Evolutionary conservation across 108 stramenopile genomes (phyloP).

Genomic region (Schizochytrium sp.): DNA sequence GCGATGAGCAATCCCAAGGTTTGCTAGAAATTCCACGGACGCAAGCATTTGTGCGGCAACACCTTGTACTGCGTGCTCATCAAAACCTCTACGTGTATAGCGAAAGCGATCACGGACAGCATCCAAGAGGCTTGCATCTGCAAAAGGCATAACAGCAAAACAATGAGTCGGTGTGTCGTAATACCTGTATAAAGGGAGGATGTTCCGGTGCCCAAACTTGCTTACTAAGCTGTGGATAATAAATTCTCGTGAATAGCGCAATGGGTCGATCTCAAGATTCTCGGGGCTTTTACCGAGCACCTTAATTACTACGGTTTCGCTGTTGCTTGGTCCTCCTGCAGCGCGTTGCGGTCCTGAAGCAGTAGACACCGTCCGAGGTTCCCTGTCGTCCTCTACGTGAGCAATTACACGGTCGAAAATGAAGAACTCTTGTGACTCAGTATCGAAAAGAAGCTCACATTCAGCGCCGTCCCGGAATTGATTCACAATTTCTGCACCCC

Average conservation of each 20-base stretch:
- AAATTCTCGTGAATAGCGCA: conserved; percentile 6
- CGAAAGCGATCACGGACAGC: conserved; percentile 19
- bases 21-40: conserved; percentile 24
- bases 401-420: conserved; percentile 13
- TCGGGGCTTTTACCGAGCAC: conserved; percentile 34
- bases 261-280: background rate
- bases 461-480: conserved; percentile 43
- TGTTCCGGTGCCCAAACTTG: conserved; percentile 31
- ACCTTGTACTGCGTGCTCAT: conserved; percentile 29
- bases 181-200: conserved; percentile 7
- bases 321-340: background rate
- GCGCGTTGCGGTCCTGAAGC: background rate
- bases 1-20: conserved; percentile 30
- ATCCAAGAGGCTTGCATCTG: background rate
- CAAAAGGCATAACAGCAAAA: conserved; percentile 17
- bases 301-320: conserved; percentile 44
- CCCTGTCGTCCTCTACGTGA: background rate
- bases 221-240: conserved; percentile 16
- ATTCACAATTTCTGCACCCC: conserved; percentile 1
- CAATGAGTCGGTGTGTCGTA: background rate
- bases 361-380: background rate
- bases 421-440: conserved; percentile 19
- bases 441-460: background rate
- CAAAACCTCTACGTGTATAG: background rate
- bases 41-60: conserved; percentile 48